Evolutionary conservation across 139 green algal genomes (phyloP), one percentile per base, ranked within the genome.

Genomic region (Chlorella sp.): DNA sequence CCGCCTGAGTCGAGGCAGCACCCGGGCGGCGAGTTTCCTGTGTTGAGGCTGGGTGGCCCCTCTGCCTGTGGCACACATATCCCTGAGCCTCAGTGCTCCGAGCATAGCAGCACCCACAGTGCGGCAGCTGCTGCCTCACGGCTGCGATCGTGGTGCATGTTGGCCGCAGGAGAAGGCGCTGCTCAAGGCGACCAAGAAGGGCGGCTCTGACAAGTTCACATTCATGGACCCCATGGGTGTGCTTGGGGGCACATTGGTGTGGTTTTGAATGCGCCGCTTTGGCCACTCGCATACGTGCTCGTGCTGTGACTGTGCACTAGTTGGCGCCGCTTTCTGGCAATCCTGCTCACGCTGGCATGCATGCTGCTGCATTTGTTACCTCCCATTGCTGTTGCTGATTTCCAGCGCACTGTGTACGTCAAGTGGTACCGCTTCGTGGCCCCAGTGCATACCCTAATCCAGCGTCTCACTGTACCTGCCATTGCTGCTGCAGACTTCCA

Each of bases 401-500:
- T 43, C 32, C 65, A 73, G 11, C 32, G n/a, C 32, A 30, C 6
- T 44, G 64, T 62, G 73, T 44, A 60, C 24, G 28, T 6, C 43
- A 62, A 19, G 26, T 62, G 73, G 6, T 46, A 11, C 26, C 11
- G 5, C 7, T 48, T 7, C 8, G 1, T 56, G 13, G 16, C n/a
- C 65, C 40, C 68, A 26, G n/a, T 70, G 22, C 79, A 8, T 28
- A 6, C 26, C 62, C 30, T 48, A 46, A 36, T 30, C 5, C 51
- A 26, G 38, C 58, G 5, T 36, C 38, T 54, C n/a, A 32, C 32
- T 43, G 67, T 41, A 2, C 24, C 24, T 22, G 26, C 62, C 4
- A 68, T n/a, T n/a, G n/a, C n/a, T n/a, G n/a, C 51, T 41, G 48
- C 82, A 92, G 87, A 93, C 67, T 92, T 95, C 80, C 70, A 86